These are phyloP conservation scores for Penicillium sp. DNA, from an alignment of 2,329 filamentous ascomycete genomes.

Conservation along the genomic window DNA sequence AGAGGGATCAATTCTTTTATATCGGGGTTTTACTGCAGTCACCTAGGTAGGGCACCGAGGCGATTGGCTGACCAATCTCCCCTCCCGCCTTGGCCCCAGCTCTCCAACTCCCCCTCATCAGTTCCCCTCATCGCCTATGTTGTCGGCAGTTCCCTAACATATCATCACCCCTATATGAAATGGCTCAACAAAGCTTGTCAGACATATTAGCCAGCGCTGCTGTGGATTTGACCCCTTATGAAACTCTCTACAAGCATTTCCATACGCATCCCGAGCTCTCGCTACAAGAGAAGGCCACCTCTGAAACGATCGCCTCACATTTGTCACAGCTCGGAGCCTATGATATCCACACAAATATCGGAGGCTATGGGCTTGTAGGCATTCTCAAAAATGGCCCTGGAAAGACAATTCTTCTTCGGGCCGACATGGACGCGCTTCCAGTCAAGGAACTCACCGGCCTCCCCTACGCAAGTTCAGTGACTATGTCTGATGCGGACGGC, in stretches of 20 bases:
- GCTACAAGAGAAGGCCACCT: conserved; percentile 55
- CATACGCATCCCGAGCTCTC: conserved; percentile 62
- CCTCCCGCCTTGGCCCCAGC: neutral
- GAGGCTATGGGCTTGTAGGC: conserved; percentile 47
- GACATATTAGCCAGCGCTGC: conserved; percentile 17
- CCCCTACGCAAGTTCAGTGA: conserved; percentile 49
- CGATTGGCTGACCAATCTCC: neutral
- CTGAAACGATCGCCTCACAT: conserved; percentile 47
- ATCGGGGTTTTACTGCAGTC: too few relatives aligned
- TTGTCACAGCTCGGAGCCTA: conserved; percentile 37
- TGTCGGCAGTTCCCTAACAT: neutral
- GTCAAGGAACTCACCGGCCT: conserved; percentile 51
- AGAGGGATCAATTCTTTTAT: too few relatives aligned
- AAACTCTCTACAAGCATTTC: conserved; percentile 59
- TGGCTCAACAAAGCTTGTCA: conserved; percentile 28
- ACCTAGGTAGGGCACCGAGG: too few relatives aligned
- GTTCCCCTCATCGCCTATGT: neutral
- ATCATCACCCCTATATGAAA: conserved; percentile 7
- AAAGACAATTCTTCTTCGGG: conserved; percentile 48
- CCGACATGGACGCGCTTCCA: conserved; percentile 54
- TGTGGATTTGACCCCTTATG: conserved; percentile 47
- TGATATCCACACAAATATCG: conserved; percentile 48
- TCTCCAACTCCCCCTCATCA: neutral
- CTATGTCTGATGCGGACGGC: conserved; percentile 50
- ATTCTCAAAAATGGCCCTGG: conserved; percentile 46